Evolutionary conservation across 2,329 filamentous ascomycete species (phyloP), one percentile per base, ranked within the genome.

Genomic region (Neonectria neomacrospora): DNA sequence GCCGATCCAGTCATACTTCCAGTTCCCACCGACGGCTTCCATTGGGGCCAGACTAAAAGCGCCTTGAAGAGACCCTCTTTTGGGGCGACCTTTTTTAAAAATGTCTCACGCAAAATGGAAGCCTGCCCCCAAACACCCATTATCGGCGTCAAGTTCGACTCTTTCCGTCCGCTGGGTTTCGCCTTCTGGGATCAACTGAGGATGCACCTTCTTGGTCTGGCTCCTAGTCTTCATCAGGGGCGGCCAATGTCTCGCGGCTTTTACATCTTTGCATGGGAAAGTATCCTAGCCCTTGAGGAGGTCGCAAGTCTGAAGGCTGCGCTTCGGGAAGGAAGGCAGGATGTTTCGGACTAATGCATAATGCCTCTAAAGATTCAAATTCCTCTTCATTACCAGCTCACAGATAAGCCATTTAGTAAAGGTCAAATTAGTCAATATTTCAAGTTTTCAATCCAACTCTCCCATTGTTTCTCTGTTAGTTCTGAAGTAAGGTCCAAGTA

Each of bases 181-280:
- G 63, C 66, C 2, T 54, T 69, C 18, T 72, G 69, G 67, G 69
- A 71, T 51, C 30, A 8, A 32, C 26, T 57, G 54, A 66, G 70
- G 48, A 56, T 69, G 52, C 42, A 67, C 9, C 51, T 61, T 2
- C 30, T 70, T 23, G 67, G 68, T 1, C 12, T 70, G 22, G 23
- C 37, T 39, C 39, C 2, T 3, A 18, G 12, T 56, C 45, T 10
- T 56, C 55, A 30, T 26, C n/a, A 11, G 8, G 9, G 16, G 3
- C 20, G 10, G 3, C 34, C 16, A 14, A 37, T 30, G 37, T 48
- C 2, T 16, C 14, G 7, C n/a, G 30, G 18, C 7, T 48, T 58
- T 10, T 57, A 67, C 18, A 11, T 28, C 11, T 66, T 54, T 18
- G 53, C 55, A 9, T 67, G 55, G 63, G 59, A 66, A 23, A 64